These are phyloP conservation scores for Pachysandra terminalis DNA, from an alignment of 164 flowering plant genomes.

Conservation along the genomic window DNA sequence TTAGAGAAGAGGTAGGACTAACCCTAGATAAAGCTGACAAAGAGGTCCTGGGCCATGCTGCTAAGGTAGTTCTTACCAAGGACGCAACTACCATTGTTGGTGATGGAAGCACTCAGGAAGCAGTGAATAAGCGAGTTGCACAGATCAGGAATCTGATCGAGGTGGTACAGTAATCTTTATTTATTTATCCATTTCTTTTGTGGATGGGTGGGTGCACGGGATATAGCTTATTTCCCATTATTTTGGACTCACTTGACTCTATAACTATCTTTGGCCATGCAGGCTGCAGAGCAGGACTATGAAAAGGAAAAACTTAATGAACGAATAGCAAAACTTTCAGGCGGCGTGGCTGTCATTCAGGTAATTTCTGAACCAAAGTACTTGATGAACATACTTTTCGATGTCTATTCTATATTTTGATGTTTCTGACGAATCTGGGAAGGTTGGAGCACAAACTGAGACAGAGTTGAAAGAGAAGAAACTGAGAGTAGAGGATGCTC, in stretches of 20 bases:
- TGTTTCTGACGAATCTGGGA: constrained; percentile 1
- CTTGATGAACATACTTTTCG: background rate
- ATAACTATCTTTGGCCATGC: constrained; percentile 9
- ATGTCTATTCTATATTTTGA: background rate
- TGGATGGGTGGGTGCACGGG: no score
- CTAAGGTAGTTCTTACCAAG: constrained; percentile 91
- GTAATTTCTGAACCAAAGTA: constrained; percentile 22
- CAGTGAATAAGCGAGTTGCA: constrained; percentile 75
- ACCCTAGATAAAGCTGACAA: constrained; percentile 80
- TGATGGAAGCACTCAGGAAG: no score
- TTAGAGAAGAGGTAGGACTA: no score
- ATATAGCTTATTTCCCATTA: no score
- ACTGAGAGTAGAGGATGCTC: constrained; percentile 99
- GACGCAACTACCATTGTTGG: constrained; percentile 85
- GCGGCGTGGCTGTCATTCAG: constrained; percentile 98
- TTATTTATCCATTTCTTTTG: no score
- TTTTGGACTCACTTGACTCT: no score
- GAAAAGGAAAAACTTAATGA: constrained; percentile 92
- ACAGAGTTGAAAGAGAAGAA: no score
- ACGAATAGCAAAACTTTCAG: constrained; percentile 93
- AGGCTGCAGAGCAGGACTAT: constrained; percentile 94
- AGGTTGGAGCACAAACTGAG: constrained; percentile 99
- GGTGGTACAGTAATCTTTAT: constrained; percentile 44
- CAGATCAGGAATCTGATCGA: constrained; percentile 87
- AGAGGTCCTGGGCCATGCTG: constrained; percentile 87